Percentiles rank a stretch among this genome's conserved stretches.
These are phyloP conservation scores for Bipolaris zeicola DNA, from an alignment of 2,329 filamentous ascomycete species.

Conservation along the genomic window DNA sequence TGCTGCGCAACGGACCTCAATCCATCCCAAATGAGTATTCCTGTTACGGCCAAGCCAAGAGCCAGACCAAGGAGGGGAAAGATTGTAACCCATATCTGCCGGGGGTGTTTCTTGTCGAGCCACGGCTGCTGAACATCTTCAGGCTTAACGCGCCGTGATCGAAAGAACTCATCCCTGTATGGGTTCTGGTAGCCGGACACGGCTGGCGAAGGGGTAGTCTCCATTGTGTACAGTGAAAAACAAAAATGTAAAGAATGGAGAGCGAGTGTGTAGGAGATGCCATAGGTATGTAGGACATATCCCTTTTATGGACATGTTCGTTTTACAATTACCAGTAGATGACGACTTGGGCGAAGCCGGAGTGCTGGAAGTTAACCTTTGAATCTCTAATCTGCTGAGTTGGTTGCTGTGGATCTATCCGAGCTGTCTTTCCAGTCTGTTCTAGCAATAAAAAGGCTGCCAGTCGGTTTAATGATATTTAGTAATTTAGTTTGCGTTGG, in stretches of 20 bases:
- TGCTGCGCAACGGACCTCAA: conserved; percentile 73
- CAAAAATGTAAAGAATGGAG: background rate
- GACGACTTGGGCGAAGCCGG: background rate
- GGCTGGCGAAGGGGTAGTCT: background rate
- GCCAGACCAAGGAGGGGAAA: conserved; percentile 74
- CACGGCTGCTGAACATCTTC: conserved; percentile 78
- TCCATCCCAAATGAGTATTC: conserved; percentile 77
- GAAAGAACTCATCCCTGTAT: conserved; percentile 59
- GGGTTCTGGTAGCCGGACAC: conserved; percentile 1
- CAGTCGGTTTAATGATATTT: background rate
- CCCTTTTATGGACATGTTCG: background rate
- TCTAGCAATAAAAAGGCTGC: background rate
- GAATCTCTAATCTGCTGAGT: background rate
- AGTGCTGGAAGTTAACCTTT: background rate
- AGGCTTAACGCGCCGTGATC: conserved; percentile 73
- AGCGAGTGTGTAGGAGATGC: background rate
- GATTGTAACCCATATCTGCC: conserved; percentile 86
- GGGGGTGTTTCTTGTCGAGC: conserved; percentile 73
- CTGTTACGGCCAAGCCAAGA: conserved; percentile 70
- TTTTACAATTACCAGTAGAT: background rate
- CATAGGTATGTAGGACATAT: background rate
- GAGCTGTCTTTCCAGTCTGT: background rate
- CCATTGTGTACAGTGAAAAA: background rate
- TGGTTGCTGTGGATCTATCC: background rate
- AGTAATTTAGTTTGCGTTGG: background rate